phyloP scores from a whole-genome alignment of 2,329 filamentous ascomycete genomes.

The Exutisphaerella laricina region DNA sequence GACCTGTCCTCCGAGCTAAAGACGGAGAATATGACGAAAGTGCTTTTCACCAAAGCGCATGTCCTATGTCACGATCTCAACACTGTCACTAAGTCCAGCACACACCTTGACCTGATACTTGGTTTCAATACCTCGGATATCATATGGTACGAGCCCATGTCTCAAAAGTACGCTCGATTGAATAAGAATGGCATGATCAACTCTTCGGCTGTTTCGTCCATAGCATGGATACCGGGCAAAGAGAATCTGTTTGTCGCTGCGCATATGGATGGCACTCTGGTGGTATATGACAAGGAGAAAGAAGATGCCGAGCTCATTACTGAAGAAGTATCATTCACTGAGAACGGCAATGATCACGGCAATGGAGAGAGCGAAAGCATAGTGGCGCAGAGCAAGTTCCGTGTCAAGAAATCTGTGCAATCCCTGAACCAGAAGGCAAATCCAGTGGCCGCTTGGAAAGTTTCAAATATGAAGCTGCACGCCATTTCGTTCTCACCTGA shows the following conservation, averaged over 20 bases:
- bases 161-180: conserved; percentile 87
- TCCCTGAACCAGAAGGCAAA: conserved; percentile 92
- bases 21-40: conserved; percentile 88
- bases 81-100: conserved; percentile 66
- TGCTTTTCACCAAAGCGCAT: conserved; percentile 94
- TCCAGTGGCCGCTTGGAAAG: conserved; percentile 85
- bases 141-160: conserved; percentile 97
- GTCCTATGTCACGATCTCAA: conserved; percentile 94
- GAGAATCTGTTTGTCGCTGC: conserved; percentile 89
- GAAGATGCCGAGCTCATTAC: conserved; percentile 75
- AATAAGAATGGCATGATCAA: conserved; percentile 98
- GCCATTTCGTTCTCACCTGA: conserved; percentile 90
- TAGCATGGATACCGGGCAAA: conserved; percentile 89
- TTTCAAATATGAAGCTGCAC: conserved; percentile 86
- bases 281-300: conserved; percentile 97
- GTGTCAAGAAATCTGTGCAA: conserved; percentile 83
- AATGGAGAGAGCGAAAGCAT: conserved; percentile 15
- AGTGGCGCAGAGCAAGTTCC: conserved; percentile 44
- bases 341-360: conserved; percentile 28
- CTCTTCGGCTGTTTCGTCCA: conserved; percentile 73
- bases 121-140: conserved; percentile 96
- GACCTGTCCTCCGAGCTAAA: conserved; percentile 74
- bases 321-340: conserved; percentile 43
- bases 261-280: conserved; percentile 82
- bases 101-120: conserved; percentile 86